Base-by-base conservation (phyloP, 2,329 filamentous ascomycete genomes). In the Ophiostoma populinum region DNA sequence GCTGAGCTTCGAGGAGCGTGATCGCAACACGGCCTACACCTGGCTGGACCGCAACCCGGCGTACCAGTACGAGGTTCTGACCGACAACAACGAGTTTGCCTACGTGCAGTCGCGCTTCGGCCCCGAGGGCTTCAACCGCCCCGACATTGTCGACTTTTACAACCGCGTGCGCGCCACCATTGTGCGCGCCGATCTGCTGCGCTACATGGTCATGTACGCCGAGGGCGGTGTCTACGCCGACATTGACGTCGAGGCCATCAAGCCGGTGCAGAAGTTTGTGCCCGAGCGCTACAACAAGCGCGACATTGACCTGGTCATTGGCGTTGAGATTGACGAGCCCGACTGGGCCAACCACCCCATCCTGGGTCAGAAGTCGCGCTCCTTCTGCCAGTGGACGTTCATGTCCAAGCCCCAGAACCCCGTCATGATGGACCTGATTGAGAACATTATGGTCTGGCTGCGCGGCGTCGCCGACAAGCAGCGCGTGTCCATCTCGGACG, bases 351-450 rank as follows among this genome's bases (percentile, higher is more conserved):
- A 70, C 33, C 75, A 80, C 48, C 62, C 69, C 2, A 72, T 80
- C 21, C 58, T 80, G 1, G 75, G 76, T 11, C 63, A 62, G 32
- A 80, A 80, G 53, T 79, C 69, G 24, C 59, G 63, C 43, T 80
- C 75, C 0, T 80, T 81, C 49, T 80, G 75, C 50, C 76, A 80
- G 47, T 81, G 76, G 76, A 80, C 76, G 0, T 78, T 80, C 46
- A 75, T 78, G 57, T 68, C 68, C 45, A 77, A 79, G 48, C 74
- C 76, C 1, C 58, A 62, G 13, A 63, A 74, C 18, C 72, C 73
- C 2, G 71, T 80, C 37, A 79, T 81, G 72, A 58, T 80, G 51
- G 57, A 58, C 21, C 60, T 81, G 4, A 66, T 80, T 31, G 72
- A 80, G 49, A 69, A 75, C 46, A 80, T 80, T 49, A 65, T 80